phyloP scores from a whole-genome alignment of 495 filamentous ascomycete genomes.

The Talaromyces wortmannii region DNA sequence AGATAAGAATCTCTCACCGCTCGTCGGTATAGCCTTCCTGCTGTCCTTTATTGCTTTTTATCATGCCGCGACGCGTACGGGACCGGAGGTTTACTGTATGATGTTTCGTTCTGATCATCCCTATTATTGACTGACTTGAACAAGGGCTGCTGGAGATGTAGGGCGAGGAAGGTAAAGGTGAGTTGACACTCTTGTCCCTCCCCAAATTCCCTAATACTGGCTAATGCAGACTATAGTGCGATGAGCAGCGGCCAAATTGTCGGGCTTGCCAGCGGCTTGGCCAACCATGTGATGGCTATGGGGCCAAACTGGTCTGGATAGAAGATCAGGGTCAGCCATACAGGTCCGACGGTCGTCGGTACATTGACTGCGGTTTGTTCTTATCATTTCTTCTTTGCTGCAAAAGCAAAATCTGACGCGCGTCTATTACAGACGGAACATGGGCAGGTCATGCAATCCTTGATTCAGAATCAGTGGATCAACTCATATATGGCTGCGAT shows the following conservation, averaged over 20 bases:
- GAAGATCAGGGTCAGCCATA: conserved; percentile 2
- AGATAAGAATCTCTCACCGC: background rate
- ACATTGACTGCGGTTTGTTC: conserved; percentile 7
- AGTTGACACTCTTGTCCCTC: background rate
- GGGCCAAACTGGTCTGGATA: conserved; percentile 7
- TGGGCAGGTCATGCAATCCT: conserved; percentile 6
- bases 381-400: background rate
- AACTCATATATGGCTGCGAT: conserved; percentile 3
- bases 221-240: conserved; percentile 12
- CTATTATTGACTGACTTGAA: conserved; percentile 1
- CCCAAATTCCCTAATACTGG: background rate
- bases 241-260: conserved; percentile 31
- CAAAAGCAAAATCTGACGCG: background rate
- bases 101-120: background rate
- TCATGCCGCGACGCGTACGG: conserved; percentile 2
- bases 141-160: conserved; percentile 2
- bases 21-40: conserved; percentile 1
- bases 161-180: conserved; percentile 1
- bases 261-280: conserved; percentile 25
- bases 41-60: background rate
- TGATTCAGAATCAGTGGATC: conserved; percentile 4
- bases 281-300: conserved; percentile 5
- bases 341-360: conserved; percentile 5
- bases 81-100: conserved; percentile 1
- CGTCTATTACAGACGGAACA: conserved; percentile 1